Evolutionary conservation across 176 grass and related monocot genomes (phyloP), one percentile per base, ranked within the genome.

Genomic region (Hordeum marinum): DNA sequence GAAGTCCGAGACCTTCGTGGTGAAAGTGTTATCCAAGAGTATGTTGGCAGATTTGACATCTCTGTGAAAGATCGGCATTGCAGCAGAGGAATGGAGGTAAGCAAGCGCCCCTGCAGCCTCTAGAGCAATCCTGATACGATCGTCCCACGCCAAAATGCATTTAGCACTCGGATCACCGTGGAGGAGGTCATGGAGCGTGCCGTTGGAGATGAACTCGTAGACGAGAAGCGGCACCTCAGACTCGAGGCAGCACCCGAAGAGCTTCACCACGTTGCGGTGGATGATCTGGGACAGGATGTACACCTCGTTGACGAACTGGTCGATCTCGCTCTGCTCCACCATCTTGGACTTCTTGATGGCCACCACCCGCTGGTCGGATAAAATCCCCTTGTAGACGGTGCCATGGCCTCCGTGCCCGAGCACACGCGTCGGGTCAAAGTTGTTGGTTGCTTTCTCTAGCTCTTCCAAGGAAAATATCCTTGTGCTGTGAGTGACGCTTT

Each of bases 151-250:
- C 43, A 86, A 13, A 26, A 32, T 42, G 57, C 32, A 80, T 57
- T 66, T 60, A 48, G n/a, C 2, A 0, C 11, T 11, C 29, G 3
- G 31, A 58, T 77, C 20, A 0, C 9, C 48, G 20, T 93, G 88
- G 62, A 93, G 80, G 59, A 83, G 79, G 4, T 85, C 40, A 60
- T 81, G 52, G 23, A 93, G 85, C 1, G 85, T 93, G 27, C 85
- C 91, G n/a, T 90, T 90, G 2, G 88, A 76, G 35, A 93, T 83
- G 59, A 93, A 93, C 61, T 90, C 88, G 36, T 90, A 93, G 31
- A 92, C 87, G 6, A 90, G 81, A 57, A 92, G 34, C 8, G 91
- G 91, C 23, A 90, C 74, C 35, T 87, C 57, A 0, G 87, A 81
- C 40, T 92, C 91, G 13, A 92, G 73, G 76, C 80, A 92, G 25